A percentile compares a stretch with the other conserved stretches of the same genome.
phyloP scores from a whole-genome alignment of 176 grass and related monocot genomes.

The Avena eriantha region DNA sequence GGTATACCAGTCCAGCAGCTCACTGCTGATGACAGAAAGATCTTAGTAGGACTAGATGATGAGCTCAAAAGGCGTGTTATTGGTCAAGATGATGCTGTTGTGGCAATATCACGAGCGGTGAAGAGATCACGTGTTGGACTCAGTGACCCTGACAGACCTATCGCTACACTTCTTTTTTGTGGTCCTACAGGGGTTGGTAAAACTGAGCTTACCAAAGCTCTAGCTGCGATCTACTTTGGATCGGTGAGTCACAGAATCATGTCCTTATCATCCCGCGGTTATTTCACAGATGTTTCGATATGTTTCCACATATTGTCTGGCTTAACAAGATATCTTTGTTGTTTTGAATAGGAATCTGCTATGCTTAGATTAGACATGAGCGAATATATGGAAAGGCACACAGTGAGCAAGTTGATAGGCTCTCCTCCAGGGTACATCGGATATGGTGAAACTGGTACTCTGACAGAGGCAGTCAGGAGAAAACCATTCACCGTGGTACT shows the following conservation, averaged over 20 bases:
- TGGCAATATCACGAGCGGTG: conserved; percentile 84
- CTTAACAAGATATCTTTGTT: conserved; percentile 51
- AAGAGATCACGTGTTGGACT: conserved; percentile 91
- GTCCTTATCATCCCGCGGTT: conserved; percentile 15
- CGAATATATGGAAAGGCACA: conserved; percentile 98
- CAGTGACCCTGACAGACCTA: conserved; percentile 91
- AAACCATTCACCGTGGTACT: conserved; percentile 92
- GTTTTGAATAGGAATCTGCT: conserved; percentile 69
- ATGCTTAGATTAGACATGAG: conserved; percentile 98
- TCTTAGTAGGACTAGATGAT: conserved; percentile 76
- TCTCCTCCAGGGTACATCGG: conserved; percentile 97
- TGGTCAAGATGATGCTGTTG: conserved; percentile 94
- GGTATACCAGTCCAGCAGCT: conserved; percentile 96
- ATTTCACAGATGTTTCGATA: background rate
- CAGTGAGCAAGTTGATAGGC: conserved; percentile 95
- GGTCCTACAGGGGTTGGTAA: conserved; percentile 98
- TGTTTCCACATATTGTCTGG: conserved; percentile 9
- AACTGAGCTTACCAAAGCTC: conserved; percentile 93
- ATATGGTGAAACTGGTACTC: conserved; percentile 85
- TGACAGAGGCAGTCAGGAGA: conserved; percentile 94
- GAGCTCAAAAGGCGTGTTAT: conserved; percentile 87
- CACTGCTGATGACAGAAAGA: conserved; percentile 81
- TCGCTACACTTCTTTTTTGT: conserved; percentile 90
- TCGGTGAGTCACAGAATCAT: conserved; percentile 55
- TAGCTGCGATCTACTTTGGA: conserved; percentile 91